Base-by-base conservation (phyloP, 2,329 filamentous ascomycete species). In the Knufia petricola region DNA sequence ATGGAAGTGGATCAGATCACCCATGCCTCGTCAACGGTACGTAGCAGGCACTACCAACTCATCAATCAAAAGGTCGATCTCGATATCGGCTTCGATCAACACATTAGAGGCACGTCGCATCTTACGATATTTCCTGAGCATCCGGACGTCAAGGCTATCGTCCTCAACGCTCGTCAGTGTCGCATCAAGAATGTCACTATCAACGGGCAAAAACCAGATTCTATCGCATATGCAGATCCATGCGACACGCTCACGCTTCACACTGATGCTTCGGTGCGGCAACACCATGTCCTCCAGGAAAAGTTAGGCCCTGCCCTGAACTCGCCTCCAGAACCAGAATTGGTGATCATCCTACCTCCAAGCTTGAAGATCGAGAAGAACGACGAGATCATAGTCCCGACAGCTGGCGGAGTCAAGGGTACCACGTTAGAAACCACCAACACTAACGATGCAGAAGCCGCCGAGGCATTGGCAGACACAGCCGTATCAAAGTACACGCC, bases 11-110 rank as follows among this genome's bases (percentile, higher is more conserved):
- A 46, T 13, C 32, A 32, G 20, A 32, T 21, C 19, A 26, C 31
- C 13, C 28, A 36, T 23, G n/a, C 38, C 32, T 42, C 42, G 43
- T 36, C 48, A 2, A 15, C 38, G 3, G 23, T 41, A 17, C 34
- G 40, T 31, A 41, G 13, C 15, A 24, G 58, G 44, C 44, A 38
- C 17, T 47, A 47, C 28, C 64, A 51, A 69, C 71, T 96, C 50
- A 75, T 87, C 48, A 84, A 88, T 67, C 90, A 96, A 68, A 85
- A 86, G 64, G 82, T 98, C 43, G 83, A 88, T 59, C 74, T 98
- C 52, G 89, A 96, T 60, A 74, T 98, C 62, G 85, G 94, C 68
- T 94, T 98, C 64, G 75, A 78, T 55, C 78, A 78, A 47, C 83
- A 82, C 66, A 70, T 96, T 60, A 81, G 78, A 52, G 92, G 92